Conservation (phyloP, 177 flowering plant genomes). For the Vitis hybrid region DNA sequence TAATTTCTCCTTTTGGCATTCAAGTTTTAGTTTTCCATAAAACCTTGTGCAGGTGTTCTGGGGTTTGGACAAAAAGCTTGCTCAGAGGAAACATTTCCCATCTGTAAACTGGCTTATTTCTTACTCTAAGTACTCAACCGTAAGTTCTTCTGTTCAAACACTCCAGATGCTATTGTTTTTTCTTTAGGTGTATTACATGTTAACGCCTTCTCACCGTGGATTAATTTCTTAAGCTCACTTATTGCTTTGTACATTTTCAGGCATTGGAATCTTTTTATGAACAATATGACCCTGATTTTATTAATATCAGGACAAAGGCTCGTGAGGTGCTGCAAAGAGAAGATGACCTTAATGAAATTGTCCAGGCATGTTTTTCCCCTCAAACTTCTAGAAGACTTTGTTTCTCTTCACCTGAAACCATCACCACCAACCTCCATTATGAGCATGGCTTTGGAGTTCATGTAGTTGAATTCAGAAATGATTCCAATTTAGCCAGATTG, state of each 20-base stretch:
- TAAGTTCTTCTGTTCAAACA: slow-evolving; percentile 22
- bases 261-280: slow-evolving; percentile 96
- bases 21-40: background rate
- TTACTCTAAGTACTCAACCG: slow-evolving; percentile 92
- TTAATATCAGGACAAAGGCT: slow-evolving; percentile 95
- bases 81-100: slow-evolving; percentile 98
- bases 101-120: slow-evolving; percentile 99
- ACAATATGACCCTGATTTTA: slow-evolving; percentile 88
- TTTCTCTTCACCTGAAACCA: no score
- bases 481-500: no score
- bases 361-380: slow-evolving; percentile 57
- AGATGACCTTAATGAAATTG: slow-evolving; percentile 99
- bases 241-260: slow-evolving; percentile 30
- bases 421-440: no score
- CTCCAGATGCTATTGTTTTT: background rate
- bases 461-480: no score
- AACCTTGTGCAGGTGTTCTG: slow-evolving; percentile 77
- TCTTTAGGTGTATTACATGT: no score
- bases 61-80: slow-evolving; percentile 99
- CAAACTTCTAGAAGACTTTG: no score
- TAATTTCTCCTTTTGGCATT: background rate
- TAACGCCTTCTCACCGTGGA: no score
- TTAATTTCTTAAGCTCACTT: no score
- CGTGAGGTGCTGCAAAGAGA: slow-evolving; percentile 98
- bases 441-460: no score